Conservation (phyloP, 176 grass and related monocot genomes). For the Ananas comosus region DNA sequence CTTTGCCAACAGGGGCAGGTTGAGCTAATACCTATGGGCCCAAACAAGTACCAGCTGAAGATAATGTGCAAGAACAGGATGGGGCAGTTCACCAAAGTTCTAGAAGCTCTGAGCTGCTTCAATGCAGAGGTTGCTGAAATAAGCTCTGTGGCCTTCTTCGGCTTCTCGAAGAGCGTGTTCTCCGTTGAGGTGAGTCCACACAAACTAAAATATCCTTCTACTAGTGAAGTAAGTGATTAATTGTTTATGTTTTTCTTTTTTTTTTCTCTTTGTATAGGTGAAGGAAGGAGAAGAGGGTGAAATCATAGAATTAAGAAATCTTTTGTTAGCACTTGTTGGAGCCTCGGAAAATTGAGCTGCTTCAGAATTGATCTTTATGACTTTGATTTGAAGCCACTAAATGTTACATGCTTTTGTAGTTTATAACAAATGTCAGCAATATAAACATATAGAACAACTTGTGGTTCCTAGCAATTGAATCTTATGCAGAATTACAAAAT, state of each 20-base stretch:
- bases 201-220: neutral
- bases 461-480: neutral
- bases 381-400: neutral
- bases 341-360: slow-evolving; percentile 27
- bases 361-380: neutral
- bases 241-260: neutral
- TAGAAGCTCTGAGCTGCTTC: slow-evolving; percentile 53
- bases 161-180: slow-evolving; percentile 48
- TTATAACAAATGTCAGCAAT: neutral
- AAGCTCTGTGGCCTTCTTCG: slow-evolving; percentile 49
- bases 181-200: slow-evolving; percentile 38
- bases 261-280: slow-evolving; percentile 30
- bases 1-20: slow-evolving; percentile 33
- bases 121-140: slow-evolving; percentile 40
- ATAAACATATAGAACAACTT: neutral
- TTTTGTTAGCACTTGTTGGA: slow-evolving; percentile 48
- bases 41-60: slow-evolving; percentile 50
- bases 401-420: neutral
- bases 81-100: slow-evolving; percentile 50
- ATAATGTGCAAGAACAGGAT: slow-evolving; percentile 43
- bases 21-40: slow-evolving; percentile 38
- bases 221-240: neutral
- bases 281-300: slow-evolving; percentile 51
- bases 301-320: slow-evolving; percentile 39
- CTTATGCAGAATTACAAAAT: neutral